A percentile compares a stretch with the other conserved stretches of the same genome.
Evolutionary conservation across 805 yeast genomes (phyloP).

Genomic region (Brettanomyces bruxellensis): DNA sequence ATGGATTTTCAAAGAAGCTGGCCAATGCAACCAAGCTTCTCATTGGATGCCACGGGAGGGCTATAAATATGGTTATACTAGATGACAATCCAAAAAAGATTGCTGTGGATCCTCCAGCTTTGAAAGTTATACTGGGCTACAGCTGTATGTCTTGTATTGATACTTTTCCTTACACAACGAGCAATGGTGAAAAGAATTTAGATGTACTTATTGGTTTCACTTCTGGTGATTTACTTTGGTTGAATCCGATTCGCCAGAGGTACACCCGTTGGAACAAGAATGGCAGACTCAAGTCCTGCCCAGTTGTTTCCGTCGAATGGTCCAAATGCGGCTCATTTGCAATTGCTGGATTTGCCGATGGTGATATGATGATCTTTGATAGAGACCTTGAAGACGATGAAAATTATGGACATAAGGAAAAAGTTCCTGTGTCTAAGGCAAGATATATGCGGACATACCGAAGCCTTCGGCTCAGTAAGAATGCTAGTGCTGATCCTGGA

Average conservation of each 20-base stretch:
- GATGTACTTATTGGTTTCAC: constrained; percentile 55
- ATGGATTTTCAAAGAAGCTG: constrained; percentile 22
- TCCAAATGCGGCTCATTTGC: constrained; percentile 36
- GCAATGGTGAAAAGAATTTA: constrained; percentile 28
- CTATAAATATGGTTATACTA: constrained; percentile 36
- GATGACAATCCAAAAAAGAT: constrained; percentile 28
- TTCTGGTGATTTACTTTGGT: constrained; percentile 57
- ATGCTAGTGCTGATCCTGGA: not conserved
- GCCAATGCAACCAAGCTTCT: constrained; percentile 24
- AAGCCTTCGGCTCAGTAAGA: not conserved
- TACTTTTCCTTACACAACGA: constrained; percentile 18
- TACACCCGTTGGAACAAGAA: constrained; percentile 45
- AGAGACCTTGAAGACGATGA: constrained; percentile 41
- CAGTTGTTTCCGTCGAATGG: constrained; percentile 42
- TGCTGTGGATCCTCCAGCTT: constrained; percentile 34
- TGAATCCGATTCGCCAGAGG: constrained; percentile 41
- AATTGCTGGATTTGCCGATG: constrained; percentile 55
- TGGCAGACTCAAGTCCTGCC: constrained; percentile 32
- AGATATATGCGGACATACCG: constrained; percentile 1
- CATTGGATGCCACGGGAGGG: constrained; percentile 40
- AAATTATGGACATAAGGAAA: constrained; percentile 8
- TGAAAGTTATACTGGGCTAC: constrained; percentile 31
- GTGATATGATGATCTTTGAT: constrained; percentile 45
- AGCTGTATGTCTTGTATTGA: constrained; percentile 33
- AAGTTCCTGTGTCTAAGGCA: not conserved